Evolutionary conservation across 208 protist species (phyloP).

Genomic region (Crithidia sp.): DNA sequence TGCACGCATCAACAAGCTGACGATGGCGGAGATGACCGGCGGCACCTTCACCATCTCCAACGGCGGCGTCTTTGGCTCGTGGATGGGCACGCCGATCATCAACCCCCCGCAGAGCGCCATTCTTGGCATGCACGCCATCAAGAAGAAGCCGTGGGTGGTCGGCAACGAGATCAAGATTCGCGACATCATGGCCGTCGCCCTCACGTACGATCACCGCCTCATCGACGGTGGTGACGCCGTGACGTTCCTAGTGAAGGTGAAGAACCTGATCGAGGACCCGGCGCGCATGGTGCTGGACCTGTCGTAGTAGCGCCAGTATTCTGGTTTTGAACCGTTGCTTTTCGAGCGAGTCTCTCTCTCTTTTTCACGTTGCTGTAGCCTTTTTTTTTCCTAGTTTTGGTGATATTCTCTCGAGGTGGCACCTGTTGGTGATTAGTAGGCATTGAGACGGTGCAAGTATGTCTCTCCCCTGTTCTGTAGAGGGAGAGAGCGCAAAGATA

Average conservation of each 20-base stretch:
- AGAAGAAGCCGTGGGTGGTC: constrained; percentile 96
- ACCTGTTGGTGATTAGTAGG: constrained; percentile 4
- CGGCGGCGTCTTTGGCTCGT: constrained; percentile 98
- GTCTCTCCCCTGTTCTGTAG: no score
- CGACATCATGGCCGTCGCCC: constrained; percentile 99
- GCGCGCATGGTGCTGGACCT: constrained; percentile 93
- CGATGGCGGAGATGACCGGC: constrained; percentile 97
- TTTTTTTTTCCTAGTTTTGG: not conserved
- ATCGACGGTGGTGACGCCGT: constrained; percentile 99
- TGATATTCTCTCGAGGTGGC: not conserved
- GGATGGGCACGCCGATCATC: constrained; percentile 99
- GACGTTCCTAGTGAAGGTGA: constrained; percentile 98
- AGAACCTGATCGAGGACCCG: constrained; percentile 97
- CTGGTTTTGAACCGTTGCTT: no score
- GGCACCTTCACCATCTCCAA: constrained; percentile 99
- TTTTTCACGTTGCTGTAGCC: no score
- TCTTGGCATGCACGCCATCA: constrained; percentile 98
- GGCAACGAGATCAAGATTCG: constrained; percentile 91
- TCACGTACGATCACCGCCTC: constrained; percentile 99
- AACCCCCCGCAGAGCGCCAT: constrained; percentile 99
- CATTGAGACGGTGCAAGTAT: not conserved
- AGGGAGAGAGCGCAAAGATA: no score
- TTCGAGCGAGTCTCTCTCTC: no score
- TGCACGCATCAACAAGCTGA: constrained; percentile 92
- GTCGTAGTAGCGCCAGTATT: constrained; percentile 41